Evolutionary conservation across 148 eudicot genomes (phyloP).

Genomic region (Pharnaceum exiguum): DNA sequence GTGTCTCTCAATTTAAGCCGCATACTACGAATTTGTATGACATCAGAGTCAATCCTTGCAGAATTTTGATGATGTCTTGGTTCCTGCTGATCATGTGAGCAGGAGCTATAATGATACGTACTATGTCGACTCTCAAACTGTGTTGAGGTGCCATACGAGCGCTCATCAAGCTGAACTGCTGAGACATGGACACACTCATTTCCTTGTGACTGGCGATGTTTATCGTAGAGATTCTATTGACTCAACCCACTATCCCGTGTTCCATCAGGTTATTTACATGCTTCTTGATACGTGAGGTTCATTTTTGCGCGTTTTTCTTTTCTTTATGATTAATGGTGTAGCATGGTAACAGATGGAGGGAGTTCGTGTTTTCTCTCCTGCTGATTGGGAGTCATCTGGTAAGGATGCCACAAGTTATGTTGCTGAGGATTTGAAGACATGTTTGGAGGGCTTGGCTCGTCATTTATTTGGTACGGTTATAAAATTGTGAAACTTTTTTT

Average conservation of each 20-base stretch:
- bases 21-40: slow-evolving; percentile 12
- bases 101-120: slow-evolving; percentile 99
- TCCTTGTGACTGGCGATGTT: slow-evolving; percentile 95
- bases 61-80: slow-evolving; percentile 99
- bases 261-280: slow-evolving; percentile 73
- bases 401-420: slow-evolving; percentile 66
- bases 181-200: slow-evolving; percentile 72
- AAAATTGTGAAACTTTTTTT: not conserved
- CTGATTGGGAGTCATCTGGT: slow-evolving; percentile 84
- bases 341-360: slow-evolving; percentile 81
- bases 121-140: slow-evolving; percentile 81
- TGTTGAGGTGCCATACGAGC: slow-evolving; percentile 97
- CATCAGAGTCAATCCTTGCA: slow-evolving; percentile 40
- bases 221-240: slow-evolving; percentile 97
- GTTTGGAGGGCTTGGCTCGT: slow-evolving; percentile 94
- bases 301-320: not conserved
- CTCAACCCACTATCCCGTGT: slow-evolving; percentile 95
- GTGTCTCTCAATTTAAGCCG: not conserved
- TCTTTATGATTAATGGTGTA: slow-evolving; percentile 2
- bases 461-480: slow-evolving; percentile 76
- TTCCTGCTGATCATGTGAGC: slow-evolving; percentile 97
- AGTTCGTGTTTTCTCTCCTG: slow-evolving; percentile 69
- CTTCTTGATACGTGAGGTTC: not conserved
- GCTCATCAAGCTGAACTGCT: slow-evolving; percentile 97
- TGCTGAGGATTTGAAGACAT: slow-evolving; percentile 80